These are phyloP conservation scores for Petasospora rhodanensis DNA, from an alignment of 1,139 yeast genomes.

Conservation along the genomic window DNA sequence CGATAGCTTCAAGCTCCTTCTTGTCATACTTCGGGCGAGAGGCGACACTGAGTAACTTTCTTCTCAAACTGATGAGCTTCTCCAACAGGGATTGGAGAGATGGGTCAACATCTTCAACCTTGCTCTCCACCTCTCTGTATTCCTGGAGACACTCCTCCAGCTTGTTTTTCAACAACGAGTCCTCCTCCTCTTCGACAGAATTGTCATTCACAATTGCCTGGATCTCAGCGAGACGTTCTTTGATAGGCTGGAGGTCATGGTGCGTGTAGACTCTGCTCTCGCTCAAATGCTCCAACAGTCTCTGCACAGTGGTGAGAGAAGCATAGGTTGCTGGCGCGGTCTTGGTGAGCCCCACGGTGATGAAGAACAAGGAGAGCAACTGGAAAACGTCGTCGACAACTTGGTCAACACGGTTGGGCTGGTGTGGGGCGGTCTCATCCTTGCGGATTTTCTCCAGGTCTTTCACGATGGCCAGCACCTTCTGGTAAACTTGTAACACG, in stretches of 20 bases:
- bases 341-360: conserved; percentile 86
- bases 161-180: conserved; percentile 51
- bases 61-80: conserved; percentile 48
- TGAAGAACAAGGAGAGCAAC: conserved; percentile 73
- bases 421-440: conserved; percentile 20
- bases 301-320: conserved; percentile 76
- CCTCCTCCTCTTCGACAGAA: conserved; percentile 43
- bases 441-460: conserved; percentile 40
- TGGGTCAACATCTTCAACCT: conserved; percentile 53
- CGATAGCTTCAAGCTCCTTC: conserved; percentile 31
- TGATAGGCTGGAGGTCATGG: conserved; percentile 76
- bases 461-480: conserved; percentile 46
- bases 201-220: conserved; percentile 39
- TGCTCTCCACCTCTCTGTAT: conserved; percentile 46
- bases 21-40: conserved; percentile 35
- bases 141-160: conserved; percentile 53
- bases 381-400: conserved; percentile 89
- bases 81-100: conserved; percentile 46
- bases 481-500: conserved; percentile 50
- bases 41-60: conserved; percentile 47
- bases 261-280: conserved; percentile 80
- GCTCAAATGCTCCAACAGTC: conserved; percentile 73
- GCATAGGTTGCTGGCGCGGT: conserved; percentile 94
- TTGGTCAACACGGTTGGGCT: conserved; percentile 56
- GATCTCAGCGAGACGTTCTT: conserved; percentile 65